Conservation (phyloP, 352 stramenopile genomes). For the Globisporangium radiosum region DNA sequence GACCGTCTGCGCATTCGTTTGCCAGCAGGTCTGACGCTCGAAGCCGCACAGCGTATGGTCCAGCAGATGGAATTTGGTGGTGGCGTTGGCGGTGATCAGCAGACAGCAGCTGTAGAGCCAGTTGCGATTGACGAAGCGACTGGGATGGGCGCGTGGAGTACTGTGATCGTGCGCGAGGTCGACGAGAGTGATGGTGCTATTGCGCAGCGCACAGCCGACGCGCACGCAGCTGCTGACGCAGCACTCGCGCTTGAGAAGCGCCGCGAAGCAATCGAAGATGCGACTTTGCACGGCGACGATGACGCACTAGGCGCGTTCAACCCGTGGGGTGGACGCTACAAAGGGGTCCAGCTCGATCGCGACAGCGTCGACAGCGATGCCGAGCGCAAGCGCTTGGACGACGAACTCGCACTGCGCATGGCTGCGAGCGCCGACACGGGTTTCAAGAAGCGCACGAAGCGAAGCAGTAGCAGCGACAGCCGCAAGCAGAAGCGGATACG, state of each 20-base stretch:
- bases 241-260: constrained; percentile 44
- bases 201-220: constrained; percentile 36
- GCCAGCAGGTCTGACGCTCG: constrained; percentile 51
- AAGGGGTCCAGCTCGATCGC: constrained; percentile 64
- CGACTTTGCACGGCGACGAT: constrained; percentile 30
- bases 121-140: constrained; percentile 60
- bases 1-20: constrained; percentile 69
- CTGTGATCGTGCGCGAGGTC: constrained; percentile 62
- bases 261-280: constrained; percentile 52
- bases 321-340: constrained; percentile 79
- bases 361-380: constrained; percentile 7
- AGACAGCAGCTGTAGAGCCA: constrained; percentile 5
- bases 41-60: constrained; percentile 60
- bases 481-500: constrained; percentile 59
- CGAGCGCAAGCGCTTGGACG: constrained; percentile 24
- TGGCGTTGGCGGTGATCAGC: neutral
- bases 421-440: constrained; percentile 41
- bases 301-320: constrained; percentile 78
- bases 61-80: constrained; percentile 30
- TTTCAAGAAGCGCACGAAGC: constrained; percentile 62
- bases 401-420: constrained; percentile 32
- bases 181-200: constrained; percentile 70
- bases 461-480: constrained; percentile 15
- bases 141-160: constrained; percentile 80
- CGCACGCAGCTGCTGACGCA: constrained; percentile 29